A percentile compares a stretch with the other conserved stretches of the same genome.
Evolutionary conservation across 441 rosid species (phyloP).

Genomic region (Populus hybrid): DNA sequence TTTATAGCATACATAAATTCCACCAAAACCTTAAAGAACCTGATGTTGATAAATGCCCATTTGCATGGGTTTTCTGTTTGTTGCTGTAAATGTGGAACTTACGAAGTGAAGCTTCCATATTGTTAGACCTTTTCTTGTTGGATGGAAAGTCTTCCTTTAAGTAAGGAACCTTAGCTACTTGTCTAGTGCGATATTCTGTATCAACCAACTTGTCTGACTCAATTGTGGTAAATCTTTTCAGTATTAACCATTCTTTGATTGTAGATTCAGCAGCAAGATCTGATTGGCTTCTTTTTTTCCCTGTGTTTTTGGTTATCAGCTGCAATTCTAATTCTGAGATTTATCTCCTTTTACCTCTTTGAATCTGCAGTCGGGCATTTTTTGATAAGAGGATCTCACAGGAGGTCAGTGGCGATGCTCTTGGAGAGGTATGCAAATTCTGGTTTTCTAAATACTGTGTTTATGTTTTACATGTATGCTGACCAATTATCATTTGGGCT

Average conservation of each 20-base stretch:
- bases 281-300: background rate
- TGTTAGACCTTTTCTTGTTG: background rate
- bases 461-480: background rate
- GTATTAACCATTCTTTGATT: background rate
- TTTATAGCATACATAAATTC: background rate
- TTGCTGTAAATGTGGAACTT: background rate
- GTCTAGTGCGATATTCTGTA: background rate
- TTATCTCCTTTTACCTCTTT: background rate
- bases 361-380: slow-evolving; percentile 31
- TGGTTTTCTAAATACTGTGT: background rate
- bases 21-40: background rate
- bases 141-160: background rate
- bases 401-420: slow-evolving; percentile 35
- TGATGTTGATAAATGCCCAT: background rate
- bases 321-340: background rate
- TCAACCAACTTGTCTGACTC: background rate
- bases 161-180: background rate
- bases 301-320: background rate
- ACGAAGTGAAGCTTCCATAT: background rate
- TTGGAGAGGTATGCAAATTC: slow-evolving; percentile 37
- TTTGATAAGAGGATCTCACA: slow-evolving; percentile 39
- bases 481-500: background rate
- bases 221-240: background rate
- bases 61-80: background rate
- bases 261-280: background rate